Base-by-base conservation (phyloP, 169 alveolate genomes). In the Eimeria sp. region DNA sequence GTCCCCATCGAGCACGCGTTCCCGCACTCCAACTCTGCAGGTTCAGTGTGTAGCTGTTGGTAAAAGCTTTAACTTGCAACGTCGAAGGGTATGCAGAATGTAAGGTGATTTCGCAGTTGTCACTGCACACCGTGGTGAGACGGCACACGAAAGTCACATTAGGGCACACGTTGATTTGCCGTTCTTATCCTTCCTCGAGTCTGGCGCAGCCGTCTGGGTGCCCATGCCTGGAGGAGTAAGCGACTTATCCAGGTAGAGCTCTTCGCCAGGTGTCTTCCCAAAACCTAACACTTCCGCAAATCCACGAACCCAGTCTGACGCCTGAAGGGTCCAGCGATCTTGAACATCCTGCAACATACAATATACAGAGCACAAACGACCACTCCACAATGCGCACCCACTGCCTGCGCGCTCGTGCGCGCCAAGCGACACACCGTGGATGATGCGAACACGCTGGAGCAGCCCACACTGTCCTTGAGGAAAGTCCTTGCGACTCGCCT, bases 171-270 rank as follows among this genome's bases (percentile, higher is more conserved):
- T 63, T 34, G 93, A 86, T 43, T 57, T 40, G n/a, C 45, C 63
- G 18, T 63, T 63, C 63, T 86, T 63, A 30, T 83, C 75, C 82
- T 61, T 86, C 63, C 61, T 86, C 25, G 93, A 72, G 20, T 57
- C 72, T 25, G 93, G 47, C 61, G 80, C 82, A 25, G 63, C 45
- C 5, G 93, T 61, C 63, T 86, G 93, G 27, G 76, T 43, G 61
- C 93, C 93, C 82, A 86, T 86, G 40, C 93, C 93, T 43, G 93
- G 75, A 1, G 93, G 93, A 86, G 93, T 86, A 22, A 86, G 93
- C 51, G 93, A 86, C 93, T 86, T 86, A 72, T 86, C 61, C 30
- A 86, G 61, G 80, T 86, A 86, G 25, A 86, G 61, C 80, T 86
- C 93, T 43, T 86, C 93, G 27, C 67, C 93, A 30, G 80, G 93